Conservation (phyloP, 495 filamentous ascomycete genomes). For the Oleoguttula mirabilis region DNA sequence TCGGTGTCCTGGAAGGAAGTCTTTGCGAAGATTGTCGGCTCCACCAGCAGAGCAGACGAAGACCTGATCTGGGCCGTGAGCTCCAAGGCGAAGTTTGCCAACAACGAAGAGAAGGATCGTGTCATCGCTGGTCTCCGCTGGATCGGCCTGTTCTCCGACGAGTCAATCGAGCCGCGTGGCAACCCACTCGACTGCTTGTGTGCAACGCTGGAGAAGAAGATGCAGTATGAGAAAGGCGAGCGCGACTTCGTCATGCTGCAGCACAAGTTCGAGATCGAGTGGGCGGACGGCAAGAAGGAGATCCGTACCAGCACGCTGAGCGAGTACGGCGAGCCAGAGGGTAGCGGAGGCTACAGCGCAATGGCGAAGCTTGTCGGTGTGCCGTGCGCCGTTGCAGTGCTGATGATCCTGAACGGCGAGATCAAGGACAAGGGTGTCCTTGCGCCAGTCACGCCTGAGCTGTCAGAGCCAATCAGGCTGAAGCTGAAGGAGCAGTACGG, state of each 20-base stretch:
- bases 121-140: conserved; percentile 69
- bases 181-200: conserved; percentile 44
- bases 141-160: conserved; percentile 78
- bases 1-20: conserved; percentile 66
- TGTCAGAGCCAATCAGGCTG: conserved; percentile 47
- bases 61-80: conserved; percentile 62
- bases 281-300: conserved; percentile 62
- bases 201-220: conserved; percentile 81
- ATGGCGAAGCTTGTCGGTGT: conserved; percentile 82
- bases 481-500: conserved; percentile 35
- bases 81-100: conserved; percentile 60
- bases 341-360: conserved; percentile 55
- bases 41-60: conserved; percentile 44
- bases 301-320: conserved; percentile 66
- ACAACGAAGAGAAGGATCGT: conserved; percentile 59
- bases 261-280: conserved; percentile 87
- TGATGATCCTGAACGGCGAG: conserved; percentile 67
- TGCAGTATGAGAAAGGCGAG: conserved; percentile 75
- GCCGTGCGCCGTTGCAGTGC: conserved; percentile 41
- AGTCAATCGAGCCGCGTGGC: conserved; percentile 51
- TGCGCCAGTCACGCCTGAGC: conserved; percentile 65
- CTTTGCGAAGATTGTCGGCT: conserved; percentile 58
- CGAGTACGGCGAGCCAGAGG: conserved; percentile 67
- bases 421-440: conserved; percentile 67
- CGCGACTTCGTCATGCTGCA: conserved; percentile 76